Base-by-base conservation (phyloP, 1,284 basidiomycete genomes). In the Irpex rosettiformis region DNA sequence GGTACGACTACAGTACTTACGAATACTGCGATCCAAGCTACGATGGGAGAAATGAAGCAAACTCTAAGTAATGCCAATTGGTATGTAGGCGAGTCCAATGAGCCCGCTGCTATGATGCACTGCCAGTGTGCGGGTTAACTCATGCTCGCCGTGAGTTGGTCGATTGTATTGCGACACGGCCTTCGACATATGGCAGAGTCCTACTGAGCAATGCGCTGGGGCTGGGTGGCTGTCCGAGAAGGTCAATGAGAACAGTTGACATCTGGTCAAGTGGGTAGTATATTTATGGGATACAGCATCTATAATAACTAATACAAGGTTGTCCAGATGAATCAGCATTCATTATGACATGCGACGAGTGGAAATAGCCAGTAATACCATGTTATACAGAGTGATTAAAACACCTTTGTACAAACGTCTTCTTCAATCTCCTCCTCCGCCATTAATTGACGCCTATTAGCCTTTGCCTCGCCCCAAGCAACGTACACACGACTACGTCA, bases 361-460 rank as follows among this genome's bases (percentile, higher is more conserved):
- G n/a, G n/a, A 40, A n/a, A 40, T 40, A 40, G 33, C 33, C 11
- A 40, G 11, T 11, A n/a, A n/a, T 40, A 40, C 33, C 33, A 16
- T 40, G 33, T 40, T 13, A 40, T 40, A 40, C 33, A 40, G 33
- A 40, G n/a, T 40, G n/a, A 40, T n/a, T n/a, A 37, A 40, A 40
- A 13, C 33, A n/a, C 33, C 33, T 40, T 40, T n/a, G n/a, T 40
- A 40, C n/a, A n/a, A n/a, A n/a, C n/a, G n/a, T n/a, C n/a, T n/a
- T 40, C 33, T 40, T 40, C 33, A 3, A 13, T n/a, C 13, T 16
- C 33, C n/a, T n/a, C n/a, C 33, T 40, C 33, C 33, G n/a, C 33
- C n/a, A n/a, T 40, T 53, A 61, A 43, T 61, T 58, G n/a, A 61
- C n/a, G 10, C 60, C 60, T 16, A 61, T 40, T 18, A 61, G 33